Percentiles rank a stretch among this genome's conserved stretches.
phyloP scores from a whole-genome alignment of 2,329 filamentous ascomycete species.

The Talaromyces marneffei region DNA sequence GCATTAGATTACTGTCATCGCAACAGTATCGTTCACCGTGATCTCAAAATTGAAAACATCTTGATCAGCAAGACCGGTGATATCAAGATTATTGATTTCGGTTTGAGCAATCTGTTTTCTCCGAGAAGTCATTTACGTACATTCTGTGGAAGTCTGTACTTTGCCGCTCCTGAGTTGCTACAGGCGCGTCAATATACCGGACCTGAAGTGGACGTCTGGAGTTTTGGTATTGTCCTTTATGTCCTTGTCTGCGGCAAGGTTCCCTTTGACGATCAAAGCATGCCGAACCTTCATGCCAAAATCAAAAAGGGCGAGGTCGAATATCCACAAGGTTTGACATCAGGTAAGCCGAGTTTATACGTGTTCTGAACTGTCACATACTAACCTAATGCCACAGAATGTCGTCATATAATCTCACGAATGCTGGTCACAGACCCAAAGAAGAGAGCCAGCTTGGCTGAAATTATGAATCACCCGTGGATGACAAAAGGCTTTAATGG shows the following conservation, averaged over 20 bases:
- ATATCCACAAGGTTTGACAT: constrained; percentile 87
- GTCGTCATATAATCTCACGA: constrained; percentile 81
- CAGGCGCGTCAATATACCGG: constrained; percentile 93
- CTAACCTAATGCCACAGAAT: constrained; percentile 59
- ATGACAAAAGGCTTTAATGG: constrained; percentile 85
- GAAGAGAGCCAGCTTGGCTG: constrained; percentile 75
- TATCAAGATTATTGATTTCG: constrained; percentile 99
- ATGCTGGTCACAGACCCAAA: constrained; percentile 95
- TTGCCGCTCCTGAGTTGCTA: constrained; percentile 88
- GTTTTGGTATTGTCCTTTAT: constrained; percentile 96
- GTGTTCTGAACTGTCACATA: constrained; percentile 15
- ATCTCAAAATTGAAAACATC: constrained; percentile 98
- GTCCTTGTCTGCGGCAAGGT: constrained; percentile 97
- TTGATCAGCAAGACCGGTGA: constrained; percentile 98
- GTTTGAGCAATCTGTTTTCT: constrained; percentile 90
- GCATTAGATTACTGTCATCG: constrained; percentile 95
- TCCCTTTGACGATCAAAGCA: constrained; percentile 97
- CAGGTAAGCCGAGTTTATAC: constrained; percentile 55
- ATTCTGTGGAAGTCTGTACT: constrained; percentile 96
- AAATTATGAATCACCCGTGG: constrained; percentile 95
- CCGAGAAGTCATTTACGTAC: constrained; percentile 83
- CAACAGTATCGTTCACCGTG: constrained; percentile 96
- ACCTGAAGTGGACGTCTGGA: constrained; percentile 97
- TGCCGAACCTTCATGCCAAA: constrained; percentile 96
- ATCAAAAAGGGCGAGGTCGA: constrained; percentile 97